Percentiles rank a stretch among this genome's conserved stretches.
Evolutionary conservation across 164 flowering plant species (phyloP).

Genomic region (Liquidambar formosana): DNA sequence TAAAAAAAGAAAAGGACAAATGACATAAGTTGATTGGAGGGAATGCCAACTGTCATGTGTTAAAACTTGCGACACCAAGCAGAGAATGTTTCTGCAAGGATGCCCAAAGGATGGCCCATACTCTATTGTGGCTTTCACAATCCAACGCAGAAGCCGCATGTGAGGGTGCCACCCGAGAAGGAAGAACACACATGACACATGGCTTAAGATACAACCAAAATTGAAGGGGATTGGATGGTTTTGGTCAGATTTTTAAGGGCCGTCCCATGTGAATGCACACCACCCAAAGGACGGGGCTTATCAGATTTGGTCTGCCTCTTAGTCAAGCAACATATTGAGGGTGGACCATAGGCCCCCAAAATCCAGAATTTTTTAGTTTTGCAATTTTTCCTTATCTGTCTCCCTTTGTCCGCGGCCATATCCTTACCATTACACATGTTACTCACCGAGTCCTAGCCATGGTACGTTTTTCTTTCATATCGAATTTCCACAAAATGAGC

Average conservation of each 20-base stretch:
- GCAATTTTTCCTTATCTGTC: too few species aligned
- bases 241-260: conserved; percentile 1
- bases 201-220: background rate
- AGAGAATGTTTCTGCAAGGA: too few species aligned
- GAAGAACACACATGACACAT: background rate
- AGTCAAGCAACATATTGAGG: conserved; percentile 13
- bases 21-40: too few species aligned
- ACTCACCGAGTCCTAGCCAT: background rate
- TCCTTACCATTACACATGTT: background rate
- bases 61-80: too few species aligned
- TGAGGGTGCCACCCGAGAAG: conserved; percentile 6
- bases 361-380: too few species aligned
- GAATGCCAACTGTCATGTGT: too few species aligned
- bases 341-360: conserved; percentile 6
- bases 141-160: too few species aligned
- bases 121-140: too few species aligned
- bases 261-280: conserved; percentile 19
- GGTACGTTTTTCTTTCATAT: background rate
- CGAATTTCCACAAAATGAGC: background rate
- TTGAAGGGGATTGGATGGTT: conserved; percentile 18
- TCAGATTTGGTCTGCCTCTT: conserved; percentile 12
- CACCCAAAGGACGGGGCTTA: conserved; percentile 1
- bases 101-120: too few species aligned
- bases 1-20: too few species aligned
- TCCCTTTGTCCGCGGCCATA: background rate